Evolutionary conservation across 768 basidiomycete genomes (phyloP), one percentile per base, ranked within the genome.

Genomic region (Candolleomyces efflorescens): DNA sequence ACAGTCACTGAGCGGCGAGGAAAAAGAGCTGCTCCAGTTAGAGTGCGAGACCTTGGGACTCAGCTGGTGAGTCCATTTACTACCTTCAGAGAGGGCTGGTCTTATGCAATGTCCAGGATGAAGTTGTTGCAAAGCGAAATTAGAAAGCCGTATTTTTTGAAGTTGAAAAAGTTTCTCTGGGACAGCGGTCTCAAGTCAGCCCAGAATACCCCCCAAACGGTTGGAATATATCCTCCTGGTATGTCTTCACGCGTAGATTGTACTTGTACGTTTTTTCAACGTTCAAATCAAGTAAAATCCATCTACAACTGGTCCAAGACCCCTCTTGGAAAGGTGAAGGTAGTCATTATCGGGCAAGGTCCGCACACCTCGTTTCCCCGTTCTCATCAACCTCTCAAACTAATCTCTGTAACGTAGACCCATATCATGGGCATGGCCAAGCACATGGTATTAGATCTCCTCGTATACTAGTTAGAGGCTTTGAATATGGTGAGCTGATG

Each of bases 241-340:
- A 69, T 68, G 87, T 71, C 39, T 13, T 37, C 46, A 12, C 20
- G 44, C 41, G 49, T 23, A 48, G 20, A 36, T 10, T 55, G 26
- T 37, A 22, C n/a, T 43, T 43, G 9, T 24, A 26, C 43, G 43
- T 3, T 17, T 13, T 6, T 20, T 48, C n/a, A 46, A 18, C 24
- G n/a, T 15, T 13, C 23, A 7, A 39, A 41, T 36, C 17, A 24
- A 64, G 94, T 93, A 13, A 76, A 79, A 61, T 84, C 96, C 66
- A 90, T 97, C 55, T 97, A 97, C 69, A 80, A 92, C 12, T 98
- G 94, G 94, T 91, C 92, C 3, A 82, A 87, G 56, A 94, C 92
- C 26, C 92, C 92, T 3, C 74, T 97, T 15, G 87, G 90, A 12
- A 84, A 86, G 60, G 84, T 98, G 60, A 87, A 85, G 67, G 89